Percentiles rank a stretch among this genome's conserved stretches.
These are phyloP conservation scores for Tuber magnatum DNA, from an alignment of 495 filamentous ascomycete genomes.

Conservation along the genomic window DNA sequence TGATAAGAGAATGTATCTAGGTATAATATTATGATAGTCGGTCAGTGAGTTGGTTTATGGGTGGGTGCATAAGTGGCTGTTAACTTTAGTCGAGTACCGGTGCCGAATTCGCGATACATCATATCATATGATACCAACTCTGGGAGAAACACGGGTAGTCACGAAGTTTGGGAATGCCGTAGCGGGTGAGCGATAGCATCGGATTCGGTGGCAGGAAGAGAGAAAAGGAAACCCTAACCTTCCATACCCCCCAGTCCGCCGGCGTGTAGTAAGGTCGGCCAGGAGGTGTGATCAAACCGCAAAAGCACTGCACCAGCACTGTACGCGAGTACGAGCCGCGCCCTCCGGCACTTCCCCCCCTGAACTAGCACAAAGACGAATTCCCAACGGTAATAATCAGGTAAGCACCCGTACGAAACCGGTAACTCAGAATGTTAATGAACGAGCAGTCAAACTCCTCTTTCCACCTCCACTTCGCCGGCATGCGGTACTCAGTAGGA, in stretches of 20 bases:
- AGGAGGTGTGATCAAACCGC: background rate
- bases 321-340: too few relatives aligned
- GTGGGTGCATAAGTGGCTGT: background rate
- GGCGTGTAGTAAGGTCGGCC: background rate
- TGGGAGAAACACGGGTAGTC: background rate
- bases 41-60: background rate
- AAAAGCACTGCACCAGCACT: too few relatives aligned
- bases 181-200: background rate
- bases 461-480: background rate
- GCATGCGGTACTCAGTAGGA: too few relatives aligned
- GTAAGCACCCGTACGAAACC: background rate
- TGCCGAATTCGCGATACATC: background rate
- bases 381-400: background rate
- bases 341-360: too few relatives aligned
- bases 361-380: too few relatives aligned
- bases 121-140: background rate
- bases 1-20: conserved; percentile 55
- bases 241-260: background rate
- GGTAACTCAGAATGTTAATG: background rate
- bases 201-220: background rate
- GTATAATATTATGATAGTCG: conserved; percentile 44
- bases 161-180: background rate
- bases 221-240: background rate
- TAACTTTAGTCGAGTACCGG: background rate
- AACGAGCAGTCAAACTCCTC: background rate